Percentiles rank a stretch among this genome's conserved stretches.
These are phyloP conservation scores for Helianthus tuberosus DNA, from an alignment of 129 eudicot species.

Conservation along the genomic window DNA sequence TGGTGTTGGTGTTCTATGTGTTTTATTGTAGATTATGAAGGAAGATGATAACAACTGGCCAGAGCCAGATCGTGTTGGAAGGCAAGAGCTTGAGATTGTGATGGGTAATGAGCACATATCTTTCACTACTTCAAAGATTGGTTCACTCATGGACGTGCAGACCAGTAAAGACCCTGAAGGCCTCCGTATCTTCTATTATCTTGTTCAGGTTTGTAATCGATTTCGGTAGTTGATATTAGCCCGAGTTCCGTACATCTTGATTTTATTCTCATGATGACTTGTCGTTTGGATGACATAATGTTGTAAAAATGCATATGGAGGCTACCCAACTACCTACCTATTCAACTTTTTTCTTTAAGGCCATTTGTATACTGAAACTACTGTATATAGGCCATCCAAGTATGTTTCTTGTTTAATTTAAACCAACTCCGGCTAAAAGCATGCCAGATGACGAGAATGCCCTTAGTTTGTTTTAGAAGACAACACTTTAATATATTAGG, in stretches of 20 bases:
- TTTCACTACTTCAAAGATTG: constrained; percentile 97
- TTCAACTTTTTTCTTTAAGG: too few relatives aligned
- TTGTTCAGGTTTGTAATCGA: constrained; percentile 77
- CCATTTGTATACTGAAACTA: too few relatives aligned
- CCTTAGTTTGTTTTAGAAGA: too few relatives aligned
- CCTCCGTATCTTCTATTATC: constrained; percentile 93
- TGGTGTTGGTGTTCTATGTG: not conserved
- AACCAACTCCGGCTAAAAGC: too few relatives aligned
- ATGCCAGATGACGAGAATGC: not conserved
- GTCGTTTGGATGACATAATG: too few relatives aligned
- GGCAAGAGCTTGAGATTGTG: constrained; percentile 99
- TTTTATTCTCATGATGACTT: too few relatives aligned
- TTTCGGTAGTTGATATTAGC: not conserved
- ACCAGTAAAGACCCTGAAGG: constrained; percentile 99
- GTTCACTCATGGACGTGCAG: constrained; percentile 97
- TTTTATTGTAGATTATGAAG: constrained; percentile 78
- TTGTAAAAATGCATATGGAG: too few relatives aligned
- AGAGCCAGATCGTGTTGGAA: constrained; percentile 94
- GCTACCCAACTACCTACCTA: too few relatives aligned
- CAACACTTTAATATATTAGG: too few relatives aligned
- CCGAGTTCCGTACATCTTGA: too few relatives aligned
- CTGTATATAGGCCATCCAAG: too few relatives aligned
- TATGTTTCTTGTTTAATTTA: too few relatives aligned
- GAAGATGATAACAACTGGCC: constrained; percentile 99
- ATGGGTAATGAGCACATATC: constrained; percentile 99